phyloP scores from a whole-genome alignment of 2,329 filamentous ascomycete genomes.

The Raffaelea albimanens region DNA sequence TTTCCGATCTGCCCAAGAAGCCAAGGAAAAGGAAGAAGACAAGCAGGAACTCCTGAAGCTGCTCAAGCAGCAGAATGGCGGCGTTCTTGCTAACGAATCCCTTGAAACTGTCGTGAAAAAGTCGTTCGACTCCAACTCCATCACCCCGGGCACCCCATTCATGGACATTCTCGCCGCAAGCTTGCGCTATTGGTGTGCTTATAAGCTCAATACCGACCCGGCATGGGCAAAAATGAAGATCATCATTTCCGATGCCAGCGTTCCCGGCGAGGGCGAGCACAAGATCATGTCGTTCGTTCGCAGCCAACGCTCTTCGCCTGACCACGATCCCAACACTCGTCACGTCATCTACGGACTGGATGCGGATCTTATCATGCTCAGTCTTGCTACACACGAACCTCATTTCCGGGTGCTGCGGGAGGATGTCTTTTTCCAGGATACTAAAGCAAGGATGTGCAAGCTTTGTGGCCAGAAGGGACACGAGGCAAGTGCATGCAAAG shows the following conservation, averaged over 20 bases:
- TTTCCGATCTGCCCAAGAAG: conserved; percentile 90
- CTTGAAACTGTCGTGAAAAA: conserved; percentile 64
- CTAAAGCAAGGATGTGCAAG: conserved; percentile 71
- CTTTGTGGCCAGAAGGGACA: conserved; percentile 91
- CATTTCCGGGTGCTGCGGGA: conserved; percentile 94
- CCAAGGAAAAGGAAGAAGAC: conserved; percentile 85
- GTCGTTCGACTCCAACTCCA: conserved; percentile 80
- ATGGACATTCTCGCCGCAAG: conserved; percentile 92
- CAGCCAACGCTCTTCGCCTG: conserved; percentile 80
- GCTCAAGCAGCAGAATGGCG: conserved; percentile 68
- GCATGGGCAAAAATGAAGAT: conserved; percentile 94
- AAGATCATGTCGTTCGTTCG: conserved; percentile 99
- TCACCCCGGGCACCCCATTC: conserved; percentile 94
- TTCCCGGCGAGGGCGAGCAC: conserved; percentile 96
- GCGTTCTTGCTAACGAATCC: conserved; percentile 50
- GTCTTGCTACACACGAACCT: conserved; percentile 91
- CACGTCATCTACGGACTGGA: conserved; percentile 98
- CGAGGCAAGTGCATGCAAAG: conserved; percentile 75
- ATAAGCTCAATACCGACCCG: conserved; percentile 95
- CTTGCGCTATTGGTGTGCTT: conserved; percentile 91
- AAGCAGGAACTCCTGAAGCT: conserved; percentile 81
- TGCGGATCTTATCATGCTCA: conserved; percentile 97
- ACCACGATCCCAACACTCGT: conserved; percentile 91
- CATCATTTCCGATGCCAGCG: conserved; percentile 96
- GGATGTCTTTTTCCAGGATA: conserved; percentile 90